Percentiles rank a stretch among this genome's conserved stretches.
phyloP scores from a whole-genome alignment of 306 rosid genomes.

The Acacia melanoxylon region DNA sequence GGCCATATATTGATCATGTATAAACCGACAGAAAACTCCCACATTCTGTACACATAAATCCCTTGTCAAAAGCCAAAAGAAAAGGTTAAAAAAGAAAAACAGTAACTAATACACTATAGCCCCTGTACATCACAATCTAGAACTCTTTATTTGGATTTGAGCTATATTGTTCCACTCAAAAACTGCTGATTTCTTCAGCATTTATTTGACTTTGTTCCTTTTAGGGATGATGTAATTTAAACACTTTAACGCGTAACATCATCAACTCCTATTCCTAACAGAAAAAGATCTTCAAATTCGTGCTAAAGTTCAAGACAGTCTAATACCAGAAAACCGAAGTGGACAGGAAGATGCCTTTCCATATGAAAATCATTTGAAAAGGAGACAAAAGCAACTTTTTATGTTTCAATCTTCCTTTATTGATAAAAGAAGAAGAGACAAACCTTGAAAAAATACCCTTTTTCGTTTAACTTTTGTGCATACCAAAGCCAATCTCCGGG shows the following conservation, averaged over 20 bases:
- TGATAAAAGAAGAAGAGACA: background rate
- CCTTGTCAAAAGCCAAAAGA: background rate
- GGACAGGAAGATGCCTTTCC: background rate
- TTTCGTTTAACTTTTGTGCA: background rate
- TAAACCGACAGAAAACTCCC: conserved; percentile 96
- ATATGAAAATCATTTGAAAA: background rate
- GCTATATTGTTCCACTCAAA: background rate
- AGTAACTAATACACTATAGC: background rate
- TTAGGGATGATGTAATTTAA: background rate
- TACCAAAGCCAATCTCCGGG: background rate
- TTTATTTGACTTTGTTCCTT: background rate
- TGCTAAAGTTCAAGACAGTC: background rate
- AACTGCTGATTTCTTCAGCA: background rate
- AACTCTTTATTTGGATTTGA: background rate
- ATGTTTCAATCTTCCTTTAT: background rate
- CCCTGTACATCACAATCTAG: conserved; percentile 11
- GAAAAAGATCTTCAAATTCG: background rate
- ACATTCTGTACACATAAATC: conserved; percentile 59
- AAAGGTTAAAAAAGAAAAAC: background rate
- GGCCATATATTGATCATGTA: conserved; percentile 95
- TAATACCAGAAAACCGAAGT: background rate
- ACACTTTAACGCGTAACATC: background rate
- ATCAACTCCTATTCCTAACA: background rate
- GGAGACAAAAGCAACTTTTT: background rate
- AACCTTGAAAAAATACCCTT: background rate